Percentiles rank a stretch among this genome's conserved stretches.
These are phyloP conservation scores for Clathrus columnatus DNA, from an alignment of 768 basidiomycete genomes.

Conservation along the genomic window DNA sequence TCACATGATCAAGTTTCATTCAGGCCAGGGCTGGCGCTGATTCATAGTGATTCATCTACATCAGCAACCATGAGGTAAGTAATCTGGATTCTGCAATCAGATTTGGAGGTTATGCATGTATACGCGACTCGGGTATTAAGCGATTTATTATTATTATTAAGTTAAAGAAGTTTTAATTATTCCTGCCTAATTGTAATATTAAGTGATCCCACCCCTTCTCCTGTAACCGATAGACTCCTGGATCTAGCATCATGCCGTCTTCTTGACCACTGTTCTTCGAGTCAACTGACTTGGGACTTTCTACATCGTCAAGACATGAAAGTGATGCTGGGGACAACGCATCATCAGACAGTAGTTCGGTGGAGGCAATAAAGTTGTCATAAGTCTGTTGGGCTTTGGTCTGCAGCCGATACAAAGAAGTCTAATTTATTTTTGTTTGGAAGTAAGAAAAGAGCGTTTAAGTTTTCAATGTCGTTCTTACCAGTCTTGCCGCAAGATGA, in stretches of 20 bases:
- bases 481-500: neutral
- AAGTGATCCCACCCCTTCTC: neutral
- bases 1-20: constrained; percentile 1
- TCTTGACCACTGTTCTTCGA: neutral
- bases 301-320: neutral
- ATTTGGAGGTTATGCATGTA: no score
- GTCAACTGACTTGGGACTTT: neutral
- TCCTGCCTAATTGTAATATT: neutral
- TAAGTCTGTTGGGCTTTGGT: neutral
- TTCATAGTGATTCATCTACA: no score
- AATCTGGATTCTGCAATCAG: no score
- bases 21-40: no score
- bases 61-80: no score
- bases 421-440: neutral
- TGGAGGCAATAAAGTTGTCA: neutral
- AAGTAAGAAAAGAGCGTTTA: neutral
- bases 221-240: neutral
- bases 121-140: no score
- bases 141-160: no score
- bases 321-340: neutral
- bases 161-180: neutral
- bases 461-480: neutral
- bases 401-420: neutral
- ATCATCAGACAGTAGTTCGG: neutral
- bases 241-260: neutral